phyloP scores from a whole-genome alignment of 2,329 filamentous ascomycete genomes.

The Ophiostoma sp. region DNA sequence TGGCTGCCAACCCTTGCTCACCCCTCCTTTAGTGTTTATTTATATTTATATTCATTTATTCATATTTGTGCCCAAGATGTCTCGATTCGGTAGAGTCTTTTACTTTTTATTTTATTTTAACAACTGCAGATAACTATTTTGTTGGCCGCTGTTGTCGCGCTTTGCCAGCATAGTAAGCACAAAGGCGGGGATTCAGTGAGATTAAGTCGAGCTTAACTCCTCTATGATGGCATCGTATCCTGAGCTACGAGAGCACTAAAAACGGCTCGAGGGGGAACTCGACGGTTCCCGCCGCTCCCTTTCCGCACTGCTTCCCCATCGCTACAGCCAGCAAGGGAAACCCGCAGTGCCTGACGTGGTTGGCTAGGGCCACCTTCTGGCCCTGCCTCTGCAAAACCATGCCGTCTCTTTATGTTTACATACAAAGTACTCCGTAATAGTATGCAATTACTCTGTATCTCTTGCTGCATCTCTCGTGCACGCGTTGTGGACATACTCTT shows the following conservation, averaged over 20 bases:
- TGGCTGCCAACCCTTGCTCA: not conserved
- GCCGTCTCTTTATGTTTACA: not conserved
- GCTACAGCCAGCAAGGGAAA: constrained; percentile 4
- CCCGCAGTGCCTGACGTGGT: constrained; percentile 13
- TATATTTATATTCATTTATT: no score
- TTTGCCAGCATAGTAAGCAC: not conserved
- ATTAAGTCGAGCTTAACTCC: no score
- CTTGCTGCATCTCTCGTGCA: not conserved
- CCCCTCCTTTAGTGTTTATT: not conserved
- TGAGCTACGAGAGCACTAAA: not conserved
- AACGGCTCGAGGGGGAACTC: not conserved
- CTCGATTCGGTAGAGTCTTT: not conserved
- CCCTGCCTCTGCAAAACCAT: constrained; percentile 8
- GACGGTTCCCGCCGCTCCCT: constrained; percentile 1
- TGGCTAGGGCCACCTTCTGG: constrained; percentile 19
- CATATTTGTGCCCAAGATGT: not conserved
- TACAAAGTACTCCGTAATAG: no score
- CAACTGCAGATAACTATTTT: not conserved
- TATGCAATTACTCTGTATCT: no score
- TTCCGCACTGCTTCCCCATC: not conserved
- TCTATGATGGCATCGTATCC: not conserved
- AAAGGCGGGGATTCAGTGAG: not conserved
- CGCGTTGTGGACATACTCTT: not conserved
- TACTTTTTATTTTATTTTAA: not conserved
- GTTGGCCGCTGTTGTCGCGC: not conserved